These are phyloP conservation scores for Amanita rubescens DNA, from an alignment of 768 basidiomycete species.

Conservation along the genomic window DNA sequence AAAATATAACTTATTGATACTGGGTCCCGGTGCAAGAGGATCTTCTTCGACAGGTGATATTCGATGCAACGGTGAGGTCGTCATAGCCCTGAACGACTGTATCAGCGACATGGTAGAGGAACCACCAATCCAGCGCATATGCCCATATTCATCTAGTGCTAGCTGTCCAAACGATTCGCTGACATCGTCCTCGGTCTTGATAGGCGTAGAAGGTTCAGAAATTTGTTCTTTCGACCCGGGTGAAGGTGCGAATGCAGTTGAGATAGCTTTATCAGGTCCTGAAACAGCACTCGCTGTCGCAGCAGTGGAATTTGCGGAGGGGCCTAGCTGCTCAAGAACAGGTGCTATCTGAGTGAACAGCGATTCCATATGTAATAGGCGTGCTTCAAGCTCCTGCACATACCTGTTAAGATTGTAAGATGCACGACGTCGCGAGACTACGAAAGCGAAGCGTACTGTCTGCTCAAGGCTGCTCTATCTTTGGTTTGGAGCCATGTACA, in stretches of 20 bases:
- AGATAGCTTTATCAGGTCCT: constrained; percentile 30
- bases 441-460: constrained; percentile 56
- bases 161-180: constrained; percentile 83
- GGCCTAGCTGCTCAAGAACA: constrained; percentile 65
- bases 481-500: constrained; percentile 91
- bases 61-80: constrained; percentile 65
- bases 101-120: constrained; percentile 91
- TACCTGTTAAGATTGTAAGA: constrained; percentile 41
- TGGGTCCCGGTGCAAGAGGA: constrained; percentile 69
- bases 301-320: constrained; percentile 36
- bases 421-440: constrained; percentile 4
- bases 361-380: constrained; percentile 81
- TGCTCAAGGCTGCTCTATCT: constrained; percentile 81
- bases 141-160: constrained; percentile 83
- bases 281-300: constrained; percentile 26
- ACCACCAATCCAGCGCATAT: constrained; percentile 88
- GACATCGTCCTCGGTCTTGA: constrained; percentile 67
- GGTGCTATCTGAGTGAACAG: constrained; percentile 80
- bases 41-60: constrained; percentile 83
- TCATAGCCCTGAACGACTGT: constrained; percentile 76
- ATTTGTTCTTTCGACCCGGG: constrained; percentile 28
- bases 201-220: constrained; percentile 33
- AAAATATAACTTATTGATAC: constrained; percentile 81
- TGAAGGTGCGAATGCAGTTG: constrained; percentile 28
- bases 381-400: constrained; percentile 86